Conservation (phyloP, 2,329 filamentous ascomycete species). For the Ceratocystis smalleyi region DNA sequence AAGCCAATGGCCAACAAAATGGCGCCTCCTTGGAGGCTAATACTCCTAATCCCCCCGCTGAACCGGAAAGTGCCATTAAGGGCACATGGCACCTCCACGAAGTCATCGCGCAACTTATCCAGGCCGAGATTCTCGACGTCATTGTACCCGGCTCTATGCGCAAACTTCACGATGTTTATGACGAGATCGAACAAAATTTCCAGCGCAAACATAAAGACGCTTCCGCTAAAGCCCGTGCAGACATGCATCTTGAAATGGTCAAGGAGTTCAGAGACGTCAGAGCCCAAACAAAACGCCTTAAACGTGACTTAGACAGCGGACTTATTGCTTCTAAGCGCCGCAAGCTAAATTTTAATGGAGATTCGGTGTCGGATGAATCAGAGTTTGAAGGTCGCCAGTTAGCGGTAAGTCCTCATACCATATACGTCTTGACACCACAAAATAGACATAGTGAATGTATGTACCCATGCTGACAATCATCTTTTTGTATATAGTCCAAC, state of each 20-base stretch:
- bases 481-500: constrained; percentile 38
- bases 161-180: constrained; percentile 44
- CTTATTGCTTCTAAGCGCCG: constrained; percentile 34
- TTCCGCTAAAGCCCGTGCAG: constrained; percentile 46
- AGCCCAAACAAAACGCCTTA: constrained; percentile 35
- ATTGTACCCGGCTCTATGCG: constrained; percentile 42
- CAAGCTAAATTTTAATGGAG: constrained; percentile 36
- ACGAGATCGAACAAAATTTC: constrained; percentile 48
- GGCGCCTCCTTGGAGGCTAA: constrained; percentile 13
- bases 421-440: not conserved
- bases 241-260: constrained; percentile 42
- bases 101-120: constrained; percentile 39
- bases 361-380: constrained; percentile 23
- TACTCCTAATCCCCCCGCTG: not conserved
- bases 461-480: constrained; percentile 20
- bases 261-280: constrained; percentile 38
- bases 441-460: not conserved
- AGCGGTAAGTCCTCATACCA: constrained; percentile 32
- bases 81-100: constrained; percentile 35
- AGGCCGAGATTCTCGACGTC: constrained; percentile 51
- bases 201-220: constrained; percentile 33
- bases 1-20: constrained; percentile 23
- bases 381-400: constrained; percentile 32
- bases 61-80: constrained; percentile 25
- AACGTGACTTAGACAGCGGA: constrained; percentile 34